Conservation (phyloP, 495 filamentous ascomycete genomes). For the Xylaria bambusicola region DNA sequence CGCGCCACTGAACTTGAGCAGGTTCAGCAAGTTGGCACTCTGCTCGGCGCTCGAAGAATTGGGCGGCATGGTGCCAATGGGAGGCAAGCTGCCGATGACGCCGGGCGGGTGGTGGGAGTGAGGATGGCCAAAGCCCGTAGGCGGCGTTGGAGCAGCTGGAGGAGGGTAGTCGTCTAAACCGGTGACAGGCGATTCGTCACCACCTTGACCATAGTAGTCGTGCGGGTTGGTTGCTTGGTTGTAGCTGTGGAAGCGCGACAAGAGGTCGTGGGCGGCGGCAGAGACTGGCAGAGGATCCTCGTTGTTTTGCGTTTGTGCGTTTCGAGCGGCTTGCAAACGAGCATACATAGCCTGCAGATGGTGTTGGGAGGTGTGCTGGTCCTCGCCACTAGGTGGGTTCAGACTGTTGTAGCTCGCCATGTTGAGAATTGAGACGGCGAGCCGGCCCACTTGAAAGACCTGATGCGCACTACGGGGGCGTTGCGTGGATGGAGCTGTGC, state of each 20-base stretch:
- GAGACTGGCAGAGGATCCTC: conserved; percentile 23
- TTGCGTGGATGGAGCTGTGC: not conserved
- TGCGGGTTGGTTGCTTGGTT: conserved; percentile 38
- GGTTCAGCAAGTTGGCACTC: conserved; percentile 75
- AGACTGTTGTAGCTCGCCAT: conserved; percentile 44
- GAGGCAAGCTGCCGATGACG: conserved; percentile 32
- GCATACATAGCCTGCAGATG: conserved; percentile 34
- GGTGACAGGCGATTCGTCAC: conserved; percentile 37
- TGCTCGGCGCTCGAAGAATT: conserved; percentile 50
- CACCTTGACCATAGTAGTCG: conserved; percentile 40
- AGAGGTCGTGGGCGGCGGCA: conserved; percentile 28
- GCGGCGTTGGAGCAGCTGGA: conserved; percentile 50
- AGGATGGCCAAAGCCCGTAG: conserved; percentile 39
- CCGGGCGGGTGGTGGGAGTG: conserved; percentile 35
- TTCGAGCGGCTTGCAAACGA: conserved; percentile 32
- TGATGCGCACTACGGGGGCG: not conserved
- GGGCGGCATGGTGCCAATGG: conserved; percentile 42
- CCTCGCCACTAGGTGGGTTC: conserved; percentile 39
- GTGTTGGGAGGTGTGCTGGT: conserved; percentile 25
- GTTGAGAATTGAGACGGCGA: conserved; percentile 22
- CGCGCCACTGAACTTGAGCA: conserved; percentile 78
- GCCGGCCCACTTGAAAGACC: conserved; percentile 13
- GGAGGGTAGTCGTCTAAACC: conserved; percentile 43
- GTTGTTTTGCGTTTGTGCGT: conserved; percentile 23
- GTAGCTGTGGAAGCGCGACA: conserved; percentile 36